Conservation (phyloP, 257 asterid genomes). For the Sherardia arvensis region DNA sequence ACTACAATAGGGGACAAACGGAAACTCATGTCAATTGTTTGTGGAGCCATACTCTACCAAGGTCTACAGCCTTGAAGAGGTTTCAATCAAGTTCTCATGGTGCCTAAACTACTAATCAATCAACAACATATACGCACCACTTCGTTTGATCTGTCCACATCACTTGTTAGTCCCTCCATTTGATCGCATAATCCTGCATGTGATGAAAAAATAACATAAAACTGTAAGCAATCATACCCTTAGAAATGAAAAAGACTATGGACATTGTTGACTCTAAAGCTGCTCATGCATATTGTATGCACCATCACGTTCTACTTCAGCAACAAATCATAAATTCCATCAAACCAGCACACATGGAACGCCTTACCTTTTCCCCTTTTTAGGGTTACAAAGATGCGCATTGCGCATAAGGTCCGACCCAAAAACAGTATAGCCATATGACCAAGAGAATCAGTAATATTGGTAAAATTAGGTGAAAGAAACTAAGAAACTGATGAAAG, state of each 20-base stretch:
- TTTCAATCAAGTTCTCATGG: background rate
- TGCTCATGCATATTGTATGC: background rate
- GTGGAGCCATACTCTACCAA: background rate
- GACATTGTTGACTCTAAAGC: background rate
- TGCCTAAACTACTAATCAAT: background rate
- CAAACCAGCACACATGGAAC: background rate
- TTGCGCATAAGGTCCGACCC: background rate
- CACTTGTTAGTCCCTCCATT: constrained; percentile 61
- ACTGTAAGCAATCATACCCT: background rate
- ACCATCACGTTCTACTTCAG: background rate
- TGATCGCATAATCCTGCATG: constrained; percentile 71
- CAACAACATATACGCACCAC: constrained; percentile 30
- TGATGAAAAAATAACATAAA: constrained; percentile 2
- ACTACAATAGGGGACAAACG: background rate
- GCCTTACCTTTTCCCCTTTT: background rate
- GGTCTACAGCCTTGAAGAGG: too few species aligned
- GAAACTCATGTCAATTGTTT: background rate
- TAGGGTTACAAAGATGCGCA: background rate
- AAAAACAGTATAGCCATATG: too few species aligned
- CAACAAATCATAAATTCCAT: background rate
- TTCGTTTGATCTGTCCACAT: constrained; percentile 84
- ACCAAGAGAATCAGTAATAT: too few species aligned
- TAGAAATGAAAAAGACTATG: background rate
- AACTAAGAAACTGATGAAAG: too few species aligned
- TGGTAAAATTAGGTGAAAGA: too few species aligned